phyloP scores from a whole-genome alignment of 345 rosid species.

The Aegle marmelos region DNA sequence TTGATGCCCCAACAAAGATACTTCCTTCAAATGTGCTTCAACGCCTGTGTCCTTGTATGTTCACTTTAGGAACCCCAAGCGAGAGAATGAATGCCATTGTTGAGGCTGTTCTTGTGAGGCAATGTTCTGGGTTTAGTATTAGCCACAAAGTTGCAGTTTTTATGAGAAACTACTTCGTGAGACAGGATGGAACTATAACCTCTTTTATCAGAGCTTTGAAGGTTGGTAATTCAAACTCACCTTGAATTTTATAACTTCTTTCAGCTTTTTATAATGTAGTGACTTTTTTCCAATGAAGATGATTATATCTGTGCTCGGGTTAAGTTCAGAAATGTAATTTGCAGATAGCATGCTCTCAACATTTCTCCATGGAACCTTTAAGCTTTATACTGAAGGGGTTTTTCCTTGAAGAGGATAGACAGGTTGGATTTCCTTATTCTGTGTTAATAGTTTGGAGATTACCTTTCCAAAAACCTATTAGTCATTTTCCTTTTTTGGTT shows the following conservation, averaged over 20 bases:
- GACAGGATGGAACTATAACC: constrained; percentile 85
- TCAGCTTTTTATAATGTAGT: neutral
- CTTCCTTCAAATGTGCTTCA: constrained; percentile 64
- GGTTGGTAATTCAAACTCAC: constrained; percentile 41
- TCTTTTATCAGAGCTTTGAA: constrained; percentile 83
- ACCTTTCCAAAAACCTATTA: neutral
- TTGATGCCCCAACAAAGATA: constrained; percentile 60
- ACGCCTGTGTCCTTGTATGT: constrained; percentile 56
- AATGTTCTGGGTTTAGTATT: constrained; percentile 65
- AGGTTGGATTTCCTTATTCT: constrained; percentile 39
- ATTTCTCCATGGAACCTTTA: constrained; percentile 69
- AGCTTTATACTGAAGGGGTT: constrained; percentile 56
- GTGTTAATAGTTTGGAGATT: neutral
- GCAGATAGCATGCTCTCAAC: constrained; percentile 89
- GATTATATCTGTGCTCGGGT: constrained; percentile 11
- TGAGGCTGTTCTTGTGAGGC: constrained; percentile 74
- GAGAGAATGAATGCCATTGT: constrained; percentile 88
- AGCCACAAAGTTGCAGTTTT: constrained; percentile 70
- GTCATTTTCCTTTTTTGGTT: neutral
- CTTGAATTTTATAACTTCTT: neutral
- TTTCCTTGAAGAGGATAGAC: constrained; percentile 41
- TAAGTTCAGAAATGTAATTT: constrained; percentile 19
- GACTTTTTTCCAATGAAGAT: constrained; percentile 7
- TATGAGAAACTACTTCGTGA: constrained; percentile 72
- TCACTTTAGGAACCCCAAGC: constrained; percentile 69